Evolutionary conservation across 2,329 filamentous ascomycete genomes (phyloP).

Genomic region (Fusarium armeniacum): DNA sequence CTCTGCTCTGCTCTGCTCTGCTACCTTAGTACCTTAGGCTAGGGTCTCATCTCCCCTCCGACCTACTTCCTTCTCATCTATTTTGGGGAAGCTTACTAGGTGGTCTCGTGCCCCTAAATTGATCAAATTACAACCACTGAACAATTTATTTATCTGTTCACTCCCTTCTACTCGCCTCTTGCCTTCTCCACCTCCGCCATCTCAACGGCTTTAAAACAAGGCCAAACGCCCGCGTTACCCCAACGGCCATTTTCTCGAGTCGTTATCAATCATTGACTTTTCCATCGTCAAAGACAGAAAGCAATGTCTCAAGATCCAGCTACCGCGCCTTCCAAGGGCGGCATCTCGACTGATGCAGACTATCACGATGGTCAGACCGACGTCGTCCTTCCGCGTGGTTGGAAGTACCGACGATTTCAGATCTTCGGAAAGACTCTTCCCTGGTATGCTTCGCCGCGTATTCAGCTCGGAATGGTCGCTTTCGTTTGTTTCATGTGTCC

Average conservation of each 20-base stretch:
- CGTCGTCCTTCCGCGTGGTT: conserved; percentile 38
- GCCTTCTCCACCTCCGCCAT: conserved; percentile 19
- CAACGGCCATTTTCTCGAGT: conserved; percentile 10
- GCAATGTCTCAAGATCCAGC: conserved; percentile 30
- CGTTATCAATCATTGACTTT: neutral
- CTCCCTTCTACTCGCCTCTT: neutral
- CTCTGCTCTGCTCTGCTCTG: too few species aligned
- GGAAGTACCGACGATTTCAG: conserved; percentile 44
- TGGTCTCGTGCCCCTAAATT: conserved; percentile 21
- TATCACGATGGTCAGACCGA: conserved; percentile 19
- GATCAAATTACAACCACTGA: neutral
- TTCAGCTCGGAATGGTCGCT: conserved; percentile 77
- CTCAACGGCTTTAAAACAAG: conserved; percentile 30
- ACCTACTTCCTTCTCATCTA: conserved; percentile 9
- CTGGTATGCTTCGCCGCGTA: conserved; percentile 80
- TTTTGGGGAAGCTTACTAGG: conserved; percentile 25
- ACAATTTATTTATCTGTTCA: conserved; percentile 5
- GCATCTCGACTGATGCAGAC: conserved; percentile 28
- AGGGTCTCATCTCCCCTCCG: conserved; percentile 9
- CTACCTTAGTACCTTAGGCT: neutral
- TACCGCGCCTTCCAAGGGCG: conserved; percentile 16
- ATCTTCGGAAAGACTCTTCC: conserved; percentile 41
- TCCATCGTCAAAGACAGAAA: neutral
- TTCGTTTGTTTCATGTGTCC: conserved; percentile 73
- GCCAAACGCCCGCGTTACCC: conserved; percentile 5